Conservation (phyloP, 2,329 filamentous ascomycete species). For the Neurospora sp. region DNA sequence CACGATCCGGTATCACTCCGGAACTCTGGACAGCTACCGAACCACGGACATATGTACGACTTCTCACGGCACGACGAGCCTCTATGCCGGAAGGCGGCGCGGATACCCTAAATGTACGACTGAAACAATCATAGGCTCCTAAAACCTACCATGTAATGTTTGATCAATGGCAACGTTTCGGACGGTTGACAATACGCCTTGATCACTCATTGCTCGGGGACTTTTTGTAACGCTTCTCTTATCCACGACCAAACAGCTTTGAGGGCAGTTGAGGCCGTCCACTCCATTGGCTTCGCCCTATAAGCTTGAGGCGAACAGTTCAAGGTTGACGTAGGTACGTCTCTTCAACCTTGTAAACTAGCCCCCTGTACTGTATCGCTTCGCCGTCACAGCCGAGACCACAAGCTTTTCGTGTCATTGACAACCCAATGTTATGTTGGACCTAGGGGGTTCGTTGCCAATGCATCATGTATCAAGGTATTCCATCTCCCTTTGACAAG, state of each 20-base stretch:
- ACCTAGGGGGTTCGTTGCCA: neutral
- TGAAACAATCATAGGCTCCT: neutral
- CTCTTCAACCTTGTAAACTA: neutral
- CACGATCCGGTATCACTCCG: neutral
- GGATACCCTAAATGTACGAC: neutral
- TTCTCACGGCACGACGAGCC: neutral
- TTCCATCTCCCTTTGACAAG: neutral
- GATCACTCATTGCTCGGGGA: neutral
- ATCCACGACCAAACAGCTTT: neutral
- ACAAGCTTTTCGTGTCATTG: neutral
- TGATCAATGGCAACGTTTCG: neutral
- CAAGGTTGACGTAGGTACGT: neutral
- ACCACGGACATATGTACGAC: neutral
- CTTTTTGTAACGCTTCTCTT: neutral
- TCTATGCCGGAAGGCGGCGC: neutral
- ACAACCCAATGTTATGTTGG: neutral
- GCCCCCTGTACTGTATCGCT: neutral
- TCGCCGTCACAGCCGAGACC: neutral
- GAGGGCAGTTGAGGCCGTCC: neutral
- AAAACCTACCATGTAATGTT: neutral
- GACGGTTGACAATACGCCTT: neutral
- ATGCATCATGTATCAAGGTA: neutral
- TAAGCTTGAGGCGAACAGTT: neutral
- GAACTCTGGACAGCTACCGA: neutral
- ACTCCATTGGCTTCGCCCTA: neutral